Evolutionary conservation across 306 rosid species (phyloP).

Genomic region (Pyrus betulifolia): DNA sequence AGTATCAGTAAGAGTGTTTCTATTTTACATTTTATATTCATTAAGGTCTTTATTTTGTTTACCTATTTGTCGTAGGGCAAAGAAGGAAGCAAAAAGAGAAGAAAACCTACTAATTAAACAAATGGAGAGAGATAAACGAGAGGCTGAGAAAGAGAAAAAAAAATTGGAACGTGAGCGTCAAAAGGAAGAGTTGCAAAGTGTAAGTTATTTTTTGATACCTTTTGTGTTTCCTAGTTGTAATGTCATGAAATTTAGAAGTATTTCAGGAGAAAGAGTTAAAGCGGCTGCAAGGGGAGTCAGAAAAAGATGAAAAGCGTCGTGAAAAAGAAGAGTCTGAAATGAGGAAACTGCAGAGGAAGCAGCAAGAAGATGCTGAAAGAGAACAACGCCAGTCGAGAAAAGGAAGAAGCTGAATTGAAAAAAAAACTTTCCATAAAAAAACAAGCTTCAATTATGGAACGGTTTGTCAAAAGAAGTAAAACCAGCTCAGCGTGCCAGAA

Average conservation of each 20-base stretch:
- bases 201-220: constrained; percentile 29
- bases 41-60: neutral
- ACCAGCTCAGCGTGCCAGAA: constrained; percentile 21
- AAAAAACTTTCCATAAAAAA: constrained; percentile 57
- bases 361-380: constrained; percentile 66
- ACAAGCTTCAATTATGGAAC: constrained; percentile 88
- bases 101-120: constrained; percentile 62
- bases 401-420: constrained; percentile 69
- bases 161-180: constrained; percentile 35
- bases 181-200: constrained; percentile 44
- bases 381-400: constrained; percentile 63
- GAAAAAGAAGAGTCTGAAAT: constrained; percentile 43
- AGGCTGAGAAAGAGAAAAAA: constrained; percentile 59
- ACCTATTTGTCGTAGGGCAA: constrained; percentile 40
- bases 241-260: constrained; percentile 12
- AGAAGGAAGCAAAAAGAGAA: constrained; percentile 56
- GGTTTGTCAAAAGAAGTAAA: constrained; percentile 68
- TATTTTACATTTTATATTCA: neutral
- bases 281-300: constrained; percentile 40
- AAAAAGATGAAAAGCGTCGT: constrained; percentile 43
- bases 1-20: constrained; percentile 11
- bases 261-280: constrained; percentile 52
- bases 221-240: neutral
- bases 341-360: constrained; percentile 60
- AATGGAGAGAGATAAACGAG: constrained; percentile 57